These are phyloP conservation scores for Leccinum fuscescens DNA, from an alignment of 1,284 basidiomycete species.

Conservation along the genomic window DNA sequence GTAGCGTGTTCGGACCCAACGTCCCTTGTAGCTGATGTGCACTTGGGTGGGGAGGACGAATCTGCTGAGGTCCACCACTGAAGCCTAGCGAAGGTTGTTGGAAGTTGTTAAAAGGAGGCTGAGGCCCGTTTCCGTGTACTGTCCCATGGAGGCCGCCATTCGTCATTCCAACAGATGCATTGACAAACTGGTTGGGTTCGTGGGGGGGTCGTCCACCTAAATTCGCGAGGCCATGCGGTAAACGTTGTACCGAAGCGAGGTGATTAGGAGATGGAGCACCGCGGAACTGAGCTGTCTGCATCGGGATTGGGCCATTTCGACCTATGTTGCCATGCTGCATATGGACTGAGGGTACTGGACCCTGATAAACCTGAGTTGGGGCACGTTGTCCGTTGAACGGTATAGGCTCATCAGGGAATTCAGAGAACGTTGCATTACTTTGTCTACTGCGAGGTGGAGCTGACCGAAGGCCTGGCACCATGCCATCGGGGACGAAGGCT, in stretches of 20 bases:
- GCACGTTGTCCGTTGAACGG: constrained; percentile 60
- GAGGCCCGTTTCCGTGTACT: constrained; percentile 47
- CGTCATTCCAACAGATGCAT: constrained; percentile 46
- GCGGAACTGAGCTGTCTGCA: constrained; percentile 66
- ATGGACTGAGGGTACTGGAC: constrained; percentile 48
- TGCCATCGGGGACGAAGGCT: constrained; percentile 75
- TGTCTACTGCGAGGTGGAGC: constrained; percentile 61
- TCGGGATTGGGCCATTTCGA: constrained; percentile 52
- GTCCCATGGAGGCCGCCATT: constrained; percentile 45
- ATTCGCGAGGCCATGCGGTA: constrained; percentile 81
- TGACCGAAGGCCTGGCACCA: constrained; percentile 77
- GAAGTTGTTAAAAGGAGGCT: constrained; percentile 54
- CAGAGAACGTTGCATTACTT: constrained; percentile 52
- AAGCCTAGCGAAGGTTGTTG: constrained; percentile 43
- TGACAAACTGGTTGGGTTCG: constrained; percentile 67
- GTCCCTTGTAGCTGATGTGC: constrained; percentile 50
- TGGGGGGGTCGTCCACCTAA: constrained; percentile 77
- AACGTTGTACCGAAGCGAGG: constrained; percentile 52
- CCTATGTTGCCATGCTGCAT: constrained; percentile 47
- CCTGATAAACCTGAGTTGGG: constrained; percentile 53
- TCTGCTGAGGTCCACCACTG: constrained; percentile 47
- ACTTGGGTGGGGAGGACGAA: constrained; percentile 49
- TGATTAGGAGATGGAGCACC: constrained; percentile 65
- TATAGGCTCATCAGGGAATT: constrained; percentile 59
- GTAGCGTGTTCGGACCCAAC: constrained; percentile 41